Percentiles rank a stretch among this genome's conserved stretches.
phyloP scores from a whole-genome alignment of 805 yeast genomes.

The Kuraishia floccosa region DNA sequence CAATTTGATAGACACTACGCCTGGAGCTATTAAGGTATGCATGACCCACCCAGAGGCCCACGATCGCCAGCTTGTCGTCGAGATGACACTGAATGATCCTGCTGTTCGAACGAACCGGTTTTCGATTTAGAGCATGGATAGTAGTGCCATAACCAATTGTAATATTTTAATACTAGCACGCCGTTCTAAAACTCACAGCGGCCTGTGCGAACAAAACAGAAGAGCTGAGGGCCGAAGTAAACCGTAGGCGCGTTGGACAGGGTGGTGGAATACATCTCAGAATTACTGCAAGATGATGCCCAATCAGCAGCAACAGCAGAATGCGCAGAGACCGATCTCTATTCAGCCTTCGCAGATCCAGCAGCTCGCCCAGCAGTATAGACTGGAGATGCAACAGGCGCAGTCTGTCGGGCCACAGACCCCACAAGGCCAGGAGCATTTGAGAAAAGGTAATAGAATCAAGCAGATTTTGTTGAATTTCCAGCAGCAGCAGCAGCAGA shows the following conservation, averaged over 20 bases:
- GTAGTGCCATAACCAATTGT: not conserved
- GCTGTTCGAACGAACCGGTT: slow-evolving; percentile 17
- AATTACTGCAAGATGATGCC: slow-evolving; percentile 1
- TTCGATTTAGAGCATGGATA: slow-evolving; percentile 6
- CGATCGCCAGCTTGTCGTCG: slow-evolving; percentile 51
- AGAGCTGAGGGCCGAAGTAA: not conserved
- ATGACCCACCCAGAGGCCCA: slow-evolving; percentile 57
- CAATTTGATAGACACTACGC: slow-evolving; percentile 19
- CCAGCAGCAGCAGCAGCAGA: slow-evolving; percentile 16
- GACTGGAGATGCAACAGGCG: slow-evolving; percentile 49
- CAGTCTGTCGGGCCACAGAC: slow-evolving; percentile 48
- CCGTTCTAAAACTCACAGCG: no score
- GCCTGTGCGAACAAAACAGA: not conserved
- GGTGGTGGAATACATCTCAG: not conserved
- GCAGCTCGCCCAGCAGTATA: slow-evolving; percentile 48
- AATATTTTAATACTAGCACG: not conserved
- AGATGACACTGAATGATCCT: slow-evolving; percentile 14
- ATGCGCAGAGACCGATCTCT: slow-evolving; percentile 10
- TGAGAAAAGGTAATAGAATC: slow-evolving; percentile 51
- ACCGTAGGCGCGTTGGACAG: not conserved
- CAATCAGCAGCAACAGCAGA: slow-evolving; percentile 8
- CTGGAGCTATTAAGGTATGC: slow-evolving; percentile 24
- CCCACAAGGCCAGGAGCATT: slow-evolving; percentile 51
- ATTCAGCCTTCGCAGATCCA: slow-evolving; percentile 42
- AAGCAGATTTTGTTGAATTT: slow-evolving; percentile 44